phyloP scores from a whole-genome alignment of 495 filamentous ascomycete species.

The Daldinia caldariorum region DNA sequence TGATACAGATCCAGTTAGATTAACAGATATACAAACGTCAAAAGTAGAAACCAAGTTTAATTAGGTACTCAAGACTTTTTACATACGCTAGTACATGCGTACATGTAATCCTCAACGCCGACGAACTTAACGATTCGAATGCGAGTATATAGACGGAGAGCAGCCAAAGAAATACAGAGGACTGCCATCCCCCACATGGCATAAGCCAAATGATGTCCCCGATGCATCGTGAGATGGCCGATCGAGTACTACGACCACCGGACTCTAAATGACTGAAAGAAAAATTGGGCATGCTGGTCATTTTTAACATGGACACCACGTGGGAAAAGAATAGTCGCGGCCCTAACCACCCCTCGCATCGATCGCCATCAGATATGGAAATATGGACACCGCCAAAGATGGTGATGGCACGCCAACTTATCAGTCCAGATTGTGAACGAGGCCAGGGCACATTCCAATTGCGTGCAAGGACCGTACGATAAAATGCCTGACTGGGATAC shows the following conservation, averaged over 20 bases:
- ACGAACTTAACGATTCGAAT: slow-evolving; percentile 51
- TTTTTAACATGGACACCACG: slow-evolving; percentile 24
- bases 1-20: slow-evolving; percentile 9
- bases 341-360: slow-evolving; percentile 10
- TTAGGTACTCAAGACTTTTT: not conserved
- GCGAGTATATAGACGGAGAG: slow-evolving; percentile 52
- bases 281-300: slow-evolving; percentile 2
- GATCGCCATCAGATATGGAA: slow-evolving; percentile 19
- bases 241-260: slow-evolving; percentile 13
- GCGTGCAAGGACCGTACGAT: slow-evolving; percentile 2
- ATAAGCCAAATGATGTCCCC: slow-evolving; percentile 46
- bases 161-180: slow-evolving; percentile 46
- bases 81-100: slow-evolving; percentile 46
- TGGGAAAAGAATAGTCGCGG: not conserved
- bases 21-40: not conserved
- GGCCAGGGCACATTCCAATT: slow-evolving; percentile 29
- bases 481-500: slow-evolving; percentile 24
- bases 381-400: slow-evolving; percentile 2
- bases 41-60: not conserved
- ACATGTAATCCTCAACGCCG: slow-evolving; percentile 53
- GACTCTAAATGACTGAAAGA: slow-evolving; percentile 22
- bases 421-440: slow-evolving; percentile 35
- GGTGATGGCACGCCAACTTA: slow-evolving; percentile 19
- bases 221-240: slow-evolving; percentile 34
- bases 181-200: slow-evolving; percentile 53